Evolutionary conservation across 257 asterid genomes (phyloP), one percentile per base, ranked within the genome.

Genomic region (Galeopsis tetrahit): DNA sequence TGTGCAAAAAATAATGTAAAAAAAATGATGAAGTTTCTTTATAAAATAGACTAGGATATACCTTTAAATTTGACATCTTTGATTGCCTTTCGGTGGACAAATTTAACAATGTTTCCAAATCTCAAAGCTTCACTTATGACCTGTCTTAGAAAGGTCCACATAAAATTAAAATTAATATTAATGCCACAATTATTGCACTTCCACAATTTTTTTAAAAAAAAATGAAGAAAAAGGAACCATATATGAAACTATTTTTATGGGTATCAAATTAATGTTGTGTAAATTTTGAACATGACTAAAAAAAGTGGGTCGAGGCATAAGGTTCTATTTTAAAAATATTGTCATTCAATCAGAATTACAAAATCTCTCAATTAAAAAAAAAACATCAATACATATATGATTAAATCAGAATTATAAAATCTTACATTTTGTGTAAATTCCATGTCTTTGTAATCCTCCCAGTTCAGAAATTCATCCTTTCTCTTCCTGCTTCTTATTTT

Each of bases 31-130:
- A 74, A 52, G 39, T 0, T 55, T 66, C 66, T 11, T 67, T 62
- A 58, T 28, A 6, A n/a, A 4, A 34, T 2, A 17, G 3, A n/a
- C 15, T 46, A 38, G 62, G 66, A 58, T 34, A 52, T 38, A 89
- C 96, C 96, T 89, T 69, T 82, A 68, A 85, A 89, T 68, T 88
- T 85, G 85, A 89, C 88, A 77, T 89, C 92, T 80, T 82, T 81
- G 77, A 89, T 87, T 9, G 96, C 96, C 86, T 87, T 89, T 85
- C 96, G 88, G 90, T 89, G 96, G 76, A 89, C 96, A 84, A 89
- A 87, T 80, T 89, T 89, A 75, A 89, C 96, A 76, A 89, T 86
- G 89, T 89, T 89, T 63, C 96, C 96, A 76, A 69, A 82, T 87
- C 96, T 87, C 67, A 89, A 85, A 83, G 92, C 96, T 87, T 89